phyloP scores from a whole-genome alignment of 495 filamentous ascomycete genomes.

The Antarctomyces pellizariae region DNA sequence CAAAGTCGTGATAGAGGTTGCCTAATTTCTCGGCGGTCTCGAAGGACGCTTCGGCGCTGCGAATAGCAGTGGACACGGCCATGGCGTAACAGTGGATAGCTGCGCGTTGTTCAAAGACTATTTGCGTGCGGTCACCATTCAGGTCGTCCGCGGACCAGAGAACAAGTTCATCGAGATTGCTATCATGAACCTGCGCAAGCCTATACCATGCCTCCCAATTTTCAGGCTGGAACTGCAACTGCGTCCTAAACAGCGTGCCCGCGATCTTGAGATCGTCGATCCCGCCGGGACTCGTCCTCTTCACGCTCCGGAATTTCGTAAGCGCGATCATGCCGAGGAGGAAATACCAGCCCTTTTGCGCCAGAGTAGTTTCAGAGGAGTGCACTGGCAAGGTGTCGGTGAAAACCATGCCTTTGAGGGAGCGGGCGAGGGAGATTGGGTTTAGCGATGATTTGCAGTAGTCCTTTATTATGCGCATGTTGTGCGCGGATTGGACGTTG shows the following conservation, averaged over 20 bases:
- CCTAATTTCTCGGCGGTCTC: slow-evolving; percentile 45
- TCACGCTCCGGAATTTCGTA: slow-evolving; percentile 68
- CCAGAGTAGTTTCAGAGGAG: slow-evolving; percentile 29
- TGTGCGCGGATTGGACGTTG: slow-evolving; percentile 44
- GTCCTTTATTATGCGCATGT: slow-evolving; percentile 46
- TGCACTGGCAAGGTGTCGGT: slow-evolving; percentile 27
- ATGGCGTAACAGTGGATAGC: slow-evolving; percentile 88
- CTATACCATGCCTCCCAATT: slow-evolving; percentile 96
- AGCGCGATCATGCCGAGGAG: slow-evolving; percentile 70
- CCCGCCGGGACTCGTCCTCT: slow-evolving; percentile 49
- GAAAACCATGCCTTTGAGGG: slow-evolving; percentile 50
- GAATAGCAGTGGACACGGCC: slow-evolving; percentile 52
- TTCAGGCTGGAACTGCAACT: slow-evolving; percentile 63
- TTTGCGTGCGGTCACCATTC: slow-evolving; percentile 56
- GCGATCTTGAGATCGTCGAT: slow-evolving; percentile 75
- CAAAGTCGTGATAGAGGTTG: slow-evolving; percentile 77
- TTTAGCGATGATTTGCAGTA: slow-evolving; percentile 65
- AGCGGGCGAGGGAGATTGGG: slow-evolving; percentile 55
- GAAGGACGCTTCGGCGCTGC: slow-evolving; percentile 31
- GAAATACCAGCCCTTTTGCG: slow-evolving; percentile 80
- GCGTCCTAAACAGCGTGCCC: slow-evolving; percentile 56
- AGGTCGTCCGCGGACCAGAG: slow-evolving; percentile 93
- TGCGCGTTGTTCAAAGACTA: slow-evolving; percentile 52
- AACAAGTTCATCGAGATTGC: slow-evolving; percentile 73
- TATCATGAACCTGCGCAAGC: slow-evolving; percentile 76